phyloP scores from a whole-genome alignment of 805 yeast genomes.

The Torulaspora delbrueckii region DNA sequence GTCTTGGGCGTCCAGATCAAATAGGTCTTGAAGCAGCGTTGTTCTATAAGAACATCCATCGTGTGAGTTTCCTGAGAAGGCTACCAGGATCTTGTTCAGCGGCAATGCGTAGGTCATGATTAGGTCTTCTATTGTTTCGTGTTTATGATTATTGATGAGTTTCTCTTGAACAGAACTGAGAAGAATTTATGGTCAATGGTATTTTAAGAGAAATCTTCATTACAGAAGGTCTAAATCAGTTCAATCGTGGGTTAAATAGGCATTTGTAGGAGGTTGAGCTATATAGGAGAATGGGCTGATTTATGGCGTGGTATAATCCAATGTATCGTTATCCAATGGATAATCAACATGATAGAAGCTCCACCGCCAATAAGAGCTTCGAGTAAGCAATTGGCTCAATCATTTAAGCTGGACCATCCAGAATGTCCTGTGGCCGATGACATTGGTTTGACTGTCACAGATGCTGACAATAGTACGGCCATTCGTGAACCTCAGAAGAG shows the following conservation, averaged over 20 bases:
- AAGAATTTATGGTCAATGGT: neutral
- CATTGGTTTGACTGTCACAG: neutral
- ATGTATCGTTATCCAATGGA: neutral
- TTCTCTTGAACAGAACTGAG: neutral
- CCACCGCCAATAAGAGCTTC: neutral
- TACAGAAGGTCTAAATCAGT: no score
- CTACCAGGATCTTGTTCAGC: slow-evolving; percentile 14
- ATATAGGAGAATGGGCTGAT: neutral
- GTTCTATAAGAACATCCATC: neutral
- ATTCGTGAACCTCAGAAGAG: neutral
- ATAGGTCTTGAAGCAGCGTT: neutral
- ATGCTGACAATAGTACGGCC: neutral
- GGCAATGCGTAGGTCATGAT: neutral
- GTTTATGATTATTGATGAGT: neutral
- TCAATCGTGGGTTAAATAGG: neutral
- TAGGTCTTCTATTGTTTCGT: neutral
- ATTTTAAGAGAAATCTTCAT: neutral
- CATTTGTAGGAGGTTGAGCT: neutral
- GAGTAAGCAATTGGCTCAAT: neutral
- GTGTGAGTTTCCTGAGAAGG: neutral
- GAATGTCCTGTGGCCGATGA: no score
- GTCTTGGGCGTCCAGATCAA: slow-evolving; percentile 3
- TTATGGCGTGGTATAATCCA: neutral
- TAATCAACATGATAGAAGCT: neutral
- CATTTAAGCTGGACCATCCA: neutral